Evolutionary conservation across 345 rosid species (phyloP).

Genomic region (Crucihimalaya himalaica): DNA sequence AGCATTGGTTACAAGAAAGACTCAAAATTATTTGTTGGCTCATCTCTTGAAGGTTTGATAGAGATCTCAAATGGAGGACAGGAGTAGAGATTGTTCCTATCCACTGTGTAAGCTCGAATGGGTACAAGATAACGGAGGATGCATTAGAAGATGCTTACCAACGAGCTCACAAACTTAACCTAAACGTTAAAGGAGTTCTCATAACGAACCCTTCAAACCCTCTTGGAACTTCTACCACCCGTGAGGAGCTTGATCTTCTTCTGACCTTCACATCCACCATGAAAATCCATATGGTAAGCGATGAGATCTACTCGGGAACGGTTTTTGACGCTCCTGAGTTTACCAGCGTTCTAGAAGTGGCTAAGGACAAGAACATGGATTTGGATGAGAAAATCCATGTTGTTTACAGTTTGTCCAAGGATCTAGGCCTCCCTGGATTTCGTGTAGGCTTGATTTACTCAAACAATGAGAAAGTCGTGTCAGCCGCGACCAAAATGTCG

Average conservation of each 20-base stretch:
- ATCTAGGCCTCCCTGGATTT: conserved; percentile 87
- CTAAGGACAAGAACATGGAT: conserved; percentile 42
- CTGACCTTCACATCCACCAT: conserved; percentile 51
- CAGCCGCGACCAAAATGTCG: conserved; percentile 86
- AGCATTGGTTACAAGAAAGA: not conserved
- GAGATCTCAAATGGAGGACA: conserved; percentile 85
- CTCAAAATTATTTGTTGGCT: conserved; percentile 8
- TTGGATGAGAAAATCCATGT: conserved; percentile 55
- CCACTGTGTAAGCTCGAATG: conserved; percentile 55
- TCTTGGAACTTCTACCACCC: conserved; percentile 69
- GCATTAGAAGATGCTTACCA: conserved; percentile 71
- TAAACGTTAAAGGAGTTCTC: conserved; percentile 68
- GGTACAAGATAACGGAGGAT: conserved; percentile 51
- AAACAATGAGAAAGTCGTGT: conserved; percentile 55
- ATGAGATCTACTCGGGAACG: conserved; percentile 80
- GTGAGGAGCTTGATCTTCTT: conserved; percentile 57
- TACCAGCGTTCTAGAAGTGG: conserved; percentile 59
- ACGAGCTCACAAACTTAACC: conserved; percentile 50
- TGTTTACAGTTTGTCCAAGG: conserved; percentile 85
- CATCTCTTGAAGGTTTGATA: conserved; percentile 55
- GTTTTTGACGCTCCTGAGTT: conserved; percentile 64
- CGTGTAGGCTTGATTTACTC: conserved; percentile 85
- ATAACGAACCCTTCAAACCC: conserved; percentile 95
- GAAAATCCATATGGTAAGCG: conserved; percentile 67
- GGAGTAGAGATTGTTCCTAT: conserved; percentile 69